Conservation (phyloP, 805 yeast genomes). For the Lipomyces yamadae region DNA sequence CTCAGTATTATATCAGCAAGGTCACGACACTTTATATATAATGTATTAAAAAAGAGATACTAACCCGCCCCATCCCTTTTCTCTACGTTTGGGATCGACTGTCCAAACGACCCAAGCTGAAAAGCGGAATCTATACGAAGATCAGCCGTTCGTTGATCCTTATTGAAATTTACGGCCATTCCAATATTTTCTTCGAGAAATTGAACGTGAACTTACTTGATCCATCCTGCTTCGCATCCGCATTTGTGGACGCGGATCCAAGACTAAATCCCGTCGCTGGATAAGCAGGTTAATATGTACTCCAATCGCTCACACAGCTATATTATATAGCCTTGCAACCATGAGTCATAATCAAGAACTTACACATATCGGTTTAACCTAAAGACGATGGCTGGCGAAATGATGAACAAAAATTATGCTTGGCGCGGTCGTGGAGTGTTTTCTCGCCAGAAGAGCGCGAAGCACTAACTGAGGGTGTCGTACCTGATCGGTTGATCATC, state of each 20-base stretch:
- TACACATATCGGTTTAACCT: not conserved
- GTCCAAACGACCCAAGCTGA: not conserved
- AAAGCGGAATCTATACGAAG: not conserved
- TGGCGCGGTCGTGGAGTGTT: not conserved
- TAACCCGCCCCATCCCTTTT: not conserved
- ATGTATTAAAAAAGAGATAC: not conserved
- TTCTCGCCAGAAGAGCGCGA: not conserved
- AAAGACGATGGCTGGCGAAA: not conserved
- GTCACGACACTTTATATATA: not conserved
- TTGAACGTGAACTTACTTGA: conserved; percentile 9
- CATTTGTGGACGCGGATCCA: conserved; percentile 6
- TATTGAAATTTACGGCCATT: not conserved
- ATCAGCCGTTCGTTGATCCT: not conserved
- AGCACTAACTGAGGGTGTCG: not conserved
- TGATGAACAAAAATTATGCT: not conserved
- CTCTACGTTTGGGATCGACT: conserved; percentile 6
- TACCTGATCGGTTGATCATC: not conserved
- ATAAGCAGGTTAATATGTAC: not conserved
- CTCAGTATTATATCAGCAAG: not conserved
- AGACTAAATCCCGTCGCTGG: not conserved
- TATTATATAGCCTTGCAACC: not conserved
- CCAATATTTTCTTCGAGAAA: not conserved
- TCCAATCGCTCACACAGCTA: not conserved
- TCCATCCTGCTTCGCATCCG: conserved; percentile 22
- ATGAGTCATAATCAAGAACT: not conserved